These are phyloP conservation scores for Malus orientalis DNA, from an alignment of 306 rosid genomes.

Conservation along the genomic window DNA sequence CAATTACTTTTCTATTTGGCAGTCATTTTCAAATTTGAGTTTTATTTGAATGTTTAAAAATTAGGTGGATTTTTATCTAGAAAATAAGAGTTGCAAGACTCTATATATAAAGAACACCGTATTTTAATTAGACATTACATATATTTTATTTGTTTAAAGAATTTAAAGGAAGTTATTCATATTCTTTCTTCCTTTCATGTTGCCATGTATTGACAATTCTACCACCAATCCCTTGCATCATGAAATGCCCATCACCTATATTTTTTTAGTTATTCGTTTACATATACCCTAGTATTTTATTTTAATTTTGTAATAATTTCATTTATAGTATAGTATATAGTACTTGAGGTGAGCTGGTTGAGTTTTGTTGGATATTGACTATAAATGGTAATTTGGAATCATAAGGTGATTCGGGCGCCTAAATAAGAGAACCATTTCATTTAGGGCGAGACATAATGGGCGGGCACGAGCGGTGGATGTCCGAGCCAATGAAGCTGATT, in stretches of 20 bases:
- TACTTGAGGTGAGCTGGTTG: too few relatives aligned
- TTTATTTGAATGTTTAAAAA: too few relatives aligned
- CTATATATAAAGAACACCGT: background rate
- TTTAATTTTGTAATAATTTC: background rate
- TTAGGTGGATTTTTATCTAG: too few relatives aligned
- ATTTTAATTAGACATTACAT: background rate
- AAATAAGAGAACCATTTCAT: too few relatives aligned
- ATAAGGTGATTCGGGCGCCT: too few relatives aligned
- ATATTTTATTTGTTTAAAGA: background rate
- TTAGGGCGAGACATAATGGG: too few relatives aligned
- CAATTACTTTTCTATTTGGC: too few relatives aligned
- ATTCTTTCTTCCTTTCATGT: constrained; percentile 33
- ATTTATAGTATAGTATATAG: too few relatives aligned
- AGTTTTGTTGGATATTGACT: background rate
- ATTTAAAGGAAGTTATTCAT: constrained; percentile 37
- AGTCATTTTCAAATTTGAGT: too few relatives aligned
- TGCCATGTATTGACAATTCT: constrained; percentile 19
- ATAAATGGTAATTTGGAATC: background rate
- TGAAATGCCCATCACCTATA: constrained; percentile 13
- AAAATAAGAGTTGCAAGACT: too few relatives aligned
- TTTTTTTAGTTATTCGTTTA: background rate
- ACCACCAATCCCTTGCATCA: constrained; percentile 28
- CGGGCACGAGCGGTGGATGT: too few relatives aligned
- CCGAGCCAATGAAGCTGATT: too few relatives aligned
- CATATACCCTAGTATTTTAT: background rate